phyloP scores from a whole-genome alignment of 2,329 filamentous ascomycete genomes.

The Plectosphaerella cucumerina region DNA sequence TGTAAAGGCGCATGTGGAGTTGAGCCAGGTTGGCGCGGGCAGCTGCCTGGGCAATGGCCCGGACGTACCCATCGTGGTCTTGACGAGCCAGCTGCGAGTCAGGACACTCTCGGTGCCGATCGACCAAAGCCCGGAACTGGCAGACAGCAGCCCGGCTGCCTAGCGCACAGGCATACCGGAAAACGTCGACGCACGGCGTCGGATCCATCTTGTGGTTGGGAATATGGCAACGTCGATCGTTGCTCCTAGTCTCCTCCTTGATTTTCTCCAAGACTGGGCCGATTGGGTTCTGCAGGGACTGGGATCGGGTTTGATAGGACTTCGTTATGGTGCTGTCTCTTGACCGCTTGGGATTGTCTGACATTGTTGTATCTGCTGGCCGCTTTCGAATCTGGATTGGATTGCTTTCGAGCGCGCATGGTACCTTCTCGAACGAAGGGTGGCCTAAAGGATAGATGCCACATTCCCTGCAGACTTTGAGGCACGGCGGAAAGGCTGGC shows the following conservation, averaged over 20 bases:
- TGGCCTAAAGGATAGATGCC: neutral
- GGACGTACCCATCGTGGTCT: neutral
- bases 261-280: too few relatives aligned
- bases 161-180: too few relatives aligned
- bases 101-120: neutral
- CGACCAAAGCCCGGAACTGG: neutral
- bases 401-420: neutral
- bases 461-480: slow-evolving; percentile 1
- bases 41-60: neutral
- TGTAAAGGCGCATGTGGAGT: neutral
- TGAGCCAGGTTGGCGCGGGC: neutral
- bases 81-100: neutral
- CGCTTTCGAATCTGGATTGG: neutral
- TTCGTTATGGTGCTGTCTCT: neutral
- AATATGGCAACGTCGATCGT: too few relatives aligned
- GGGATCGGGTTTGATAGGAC: neutral
- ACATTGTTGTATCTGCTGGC: too few relatives aligned
- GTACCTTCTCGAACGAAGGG: neutral
- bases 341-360: neutral
- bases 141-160: neutral
- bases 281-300: too few relatives aligned
- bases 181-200: too few relatives aligned
- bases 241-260: too few relatives aligned
- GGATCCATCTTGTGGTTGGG: too few relatives aligned
- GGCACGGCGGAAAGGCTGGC: neutral